These are phyloP conservation scores for Phytophthora aleatoria DNA, from an alignment of 352 stramenopile species.

Conservation along the genomic window DNA sequence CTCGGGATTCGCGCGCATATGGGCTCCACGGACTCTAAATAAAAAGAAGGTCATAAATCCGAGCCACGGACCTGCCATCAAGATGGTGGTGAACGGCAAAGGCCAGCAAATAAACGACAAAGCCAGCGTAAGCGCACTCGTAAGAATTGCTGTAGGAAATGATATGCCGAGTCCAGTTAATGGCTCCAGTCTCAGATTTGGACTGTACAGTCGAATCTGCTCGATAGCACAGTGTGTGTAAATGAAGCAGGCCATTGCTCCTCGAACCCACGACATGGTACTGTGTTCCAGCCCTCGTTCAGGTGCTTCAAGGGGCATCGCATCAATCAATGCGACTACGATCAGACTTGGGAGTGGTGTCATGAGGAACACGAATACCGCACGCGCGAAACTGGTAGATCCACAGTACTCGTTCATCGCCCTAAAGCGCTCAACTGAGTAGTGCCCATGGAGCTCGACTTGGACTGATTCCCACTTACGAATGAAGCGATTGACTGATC, in stretches of 20 bases:
- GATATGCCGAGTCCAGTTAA: slow-evolving; percentile 13
- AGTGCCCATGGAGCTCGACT: slow-evolving; percentile 29
- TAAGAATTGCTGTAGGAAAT: slow-evolving; percentile 14
- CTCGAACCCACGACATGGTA: slow-evolving; percentile 11
- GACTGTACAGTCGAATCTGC: slow-evolving; percentile 29
- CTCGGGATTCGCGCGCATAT: slow-evolving; percentile 24
- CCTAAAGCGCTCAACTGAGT: slow-evolving; percentile 19
- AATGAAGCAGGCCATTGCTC: slow-evolving; percentile 16
- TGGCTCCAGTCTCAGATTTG: slow-evolving; percentile 15
- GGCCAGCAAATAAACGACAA: slow-evolving; percentile 24
- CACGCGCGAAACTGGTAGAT: slow-evolving; percentile 7
- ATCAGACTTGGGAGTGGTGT: slow-evolving; percentile 21
- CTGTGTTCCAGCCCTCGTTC: slow-evolving; percentile 16
- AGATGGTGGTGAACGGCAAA: slow-evolving; percentile 14
- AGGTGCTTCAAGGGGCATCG: slow-evolving; percentile 13
- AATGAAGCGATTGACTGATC: slow-evolving; percentile 10
- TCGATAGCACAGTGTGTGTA: slow-evolving; percentile 30
- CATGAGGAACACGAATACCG: slow-evolving; percentile 1
- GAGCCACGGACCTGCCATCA: slow-evolving; percentile 26
- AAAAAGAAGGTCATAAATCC: slow-evolving; percentile 23
- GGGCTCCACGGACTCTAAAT: slow-evolving; percentile 8
- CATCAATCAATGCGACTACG: slow-evolving; percentile 21
- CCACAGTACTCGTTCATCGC: slow-evolving; percentile 17
- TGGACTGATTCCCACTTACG: slow-evolving; percentile 29
- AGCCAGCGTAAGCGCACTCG: slow-evolving; percentile 2